Evolutionary conservation across 2,329 filamentous ascomycete genomes (phyloP), one percentile per base, ranked within the genome.

Genomic region (Talaromyces sp.): DNA sequence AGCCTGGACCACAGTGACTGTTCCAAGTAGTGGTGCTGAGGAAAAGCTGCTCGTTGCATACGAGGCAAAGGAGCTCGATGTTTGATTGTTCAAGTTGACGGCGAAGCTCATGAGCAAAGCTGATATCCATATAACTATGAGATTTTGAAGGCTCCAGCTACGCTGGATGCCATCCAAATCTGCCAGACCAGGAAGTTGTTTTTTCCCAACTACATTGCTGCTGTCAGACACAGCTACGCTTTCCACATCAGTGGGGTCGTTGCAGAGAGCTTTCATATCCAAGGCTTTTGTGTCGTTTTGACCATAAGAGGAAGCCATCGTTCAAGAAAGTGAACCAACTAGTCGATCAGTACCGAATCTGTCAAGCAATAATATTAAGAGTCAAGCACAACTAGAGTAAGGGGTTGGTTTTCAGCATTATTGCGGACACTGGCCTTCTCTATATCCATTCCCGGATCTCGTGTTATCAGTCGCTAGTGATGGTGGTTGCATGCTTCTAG

Each of bases 31-130:
- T n/a, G 56, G 49, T 29, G 56, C 49, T n/a, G 32, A 53, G 27
- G 56, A 31, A 53, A 58, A 58, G 10, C n/a, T 38, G 24, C 56
- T 58, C 49, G 56, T 58, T n/a, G 56, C 56, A 52, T 58, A 58
- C 19, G 56, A 52, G 10, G 49, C 41, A 58, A 58, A 58, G 8
- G 56, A 58, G 49, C 31, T 26, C 19, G 56, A 14, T 4, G 56
- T 58, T 29, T 58, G 56, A 19, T 58, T 58, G 49, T 58, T 58
- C 46, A 58, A 27, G 19, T 53, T 58, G 46, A 17, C 29, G 49
- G 56, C 56, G 32, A 58, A 58, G 51, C 56, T 58, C 31, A 58
- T 58, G 3, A 58, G 56, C 49, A 58, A 27, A 19, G 56, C 56
- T 6, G 56, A 58, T 53, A 58, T 13, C 56, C 56, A 58, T 52